Percentiles rank a stretch among this genome's conserved stretches.
These are phyloP conservation scores for Lunularia cruciata DNA, from an alignment of 225 moss, liverwort and hornwort species.

Conservation along the genomic window DNA sequence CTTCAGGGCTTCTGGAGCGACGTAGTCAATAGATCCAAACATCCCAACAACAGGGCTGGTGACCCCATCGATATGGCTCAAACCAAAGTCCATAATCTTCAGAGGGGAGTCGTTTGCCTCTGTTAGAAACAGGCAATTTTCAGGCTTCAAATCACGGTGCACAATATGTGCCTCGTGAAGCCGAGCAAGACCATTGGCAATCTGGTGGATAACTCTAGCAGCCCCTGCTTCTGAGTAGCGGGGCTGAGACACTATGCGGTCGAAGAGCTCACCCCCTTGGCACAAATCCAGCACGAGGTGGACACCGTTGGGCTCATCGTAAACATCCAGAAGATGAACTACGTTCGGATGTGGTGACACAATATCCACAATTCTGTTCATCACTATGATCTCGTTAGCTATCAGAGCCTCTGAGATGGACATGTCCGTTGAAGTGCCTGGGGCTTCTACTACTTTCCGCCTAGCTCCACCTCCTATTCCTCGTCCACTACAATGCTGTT, in stretches of 20 bases:
- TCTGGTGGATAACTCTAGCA: constrained; percentile 34
- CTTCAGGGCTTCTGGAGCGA: constrained; percentile 73
- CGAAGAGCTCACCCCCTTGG: constrained; percentile 41
- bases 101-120: constrained; percentile 29
- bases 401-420: constrained; percentile 73
- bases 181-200: constrained; percentile 29
- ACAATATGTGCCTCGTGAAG: constrained; percentile 44
- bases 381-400: constrained; percentile 91
- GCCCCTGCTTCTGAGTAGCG: constrained; percentile 41
- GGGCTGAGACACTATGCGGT: constrained; percentile 38
- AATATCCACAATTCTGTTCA: constrained; percentile 54
- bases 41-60: constrained; percentile 72
- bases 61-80: constrained; percentile 59
- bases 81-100: constrained; percentile 51
- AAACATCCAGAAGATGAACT: constrained; percentile 38
- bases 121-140: constrained; percentile 43
- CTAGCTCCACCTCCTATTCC: constrained; percentile 14
- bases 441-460: constrained; percentile 6
- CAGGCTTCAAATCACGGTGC: constrained; percentile 47
- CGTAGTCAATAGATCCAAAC: constrained; percentile 88
- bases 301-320: constrained; percentile 36
- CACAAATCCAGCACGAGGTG: constrained; percentile 44
- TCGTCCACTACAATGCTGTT: not conserved
- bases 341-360: constrained; percentile 46
- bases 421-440: constrained; percentile 23